Percentiles rank a stretch among this genome's conserved stretches.
These are phyloP conservation scores for Aspergillus sp. DNA, from an alignment of 2,329 filamentous ascomycete species.

Conservation along the genomic window DNA sequence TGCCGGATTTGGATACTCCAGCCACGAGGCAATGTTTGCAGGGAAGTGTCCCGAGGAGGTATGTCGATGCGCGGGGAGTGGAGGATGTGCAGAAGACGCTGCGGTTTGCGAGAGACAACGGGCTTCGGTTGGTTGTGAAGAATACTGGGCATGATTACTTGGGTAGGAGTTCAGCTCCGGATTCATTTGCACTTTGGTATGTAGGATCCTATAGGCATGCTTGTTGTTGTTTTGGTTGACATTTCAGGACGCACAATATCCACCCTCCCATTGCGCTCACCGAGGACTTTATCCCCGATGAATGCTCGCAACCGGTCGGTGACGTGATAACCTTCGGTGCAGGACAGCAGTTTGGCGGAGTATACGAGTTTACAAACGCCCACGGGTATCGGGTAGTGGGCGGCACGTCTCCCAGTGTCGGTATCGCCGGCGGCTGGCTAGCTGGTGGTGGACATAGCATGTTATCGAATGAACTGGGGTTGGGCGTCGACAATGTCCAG, in stretches of 20 bases:
- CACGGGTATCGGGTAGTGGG: conserved; percentile 10
- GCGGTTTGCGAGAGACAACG: conserved; percentile 1
- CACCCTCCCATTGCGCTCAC: conserved; percentile 10
- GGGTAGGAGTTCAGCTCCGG: conserved; percentile 8
- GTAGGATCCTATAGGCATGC: neutral
- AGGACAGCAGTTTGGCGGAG: conserved; percentile 8
- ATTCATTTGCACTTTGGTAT: conserved; percentile 11
- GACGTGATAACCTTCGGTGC: conserved; percentile 10
- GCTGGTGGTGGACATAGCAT: conserved; percentile 13
- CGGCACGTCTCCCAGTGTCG: conserved; percentile 4
- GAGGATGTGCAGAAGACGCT: conserved; percentile 8
- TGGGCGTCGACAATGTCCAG: conserved; percentile 18
- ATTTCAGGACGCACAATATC: conserved; percentile 7
- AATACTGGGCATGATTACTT: conserved; percentile 14
- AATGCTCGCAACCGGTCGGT: conserved; percentile 1
- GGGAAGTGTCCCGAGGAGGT: conserved; percentile 8
- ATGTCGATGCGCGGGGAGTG: conserved; percentile 10
- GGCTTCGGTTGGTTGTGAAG: conserved; percentile 9
- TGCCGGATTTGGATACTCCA: conserved; percentile 3
- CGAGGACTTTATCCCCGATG: conserved; percentile 1
- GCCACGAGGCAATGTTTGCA: conserved; percentile 1
- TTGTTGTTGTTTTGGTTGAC: neutral
- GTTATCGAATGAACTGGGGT: conserved; percentile 9
- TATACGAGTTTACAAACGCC: conserved; percentile 9
- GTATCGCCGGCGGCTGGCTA: conserved; percentile 11